Base-by-base conservation (phyloP, 495 filamentous ascomycete species). In the Amphirosellinia nigrospora region DNA sequence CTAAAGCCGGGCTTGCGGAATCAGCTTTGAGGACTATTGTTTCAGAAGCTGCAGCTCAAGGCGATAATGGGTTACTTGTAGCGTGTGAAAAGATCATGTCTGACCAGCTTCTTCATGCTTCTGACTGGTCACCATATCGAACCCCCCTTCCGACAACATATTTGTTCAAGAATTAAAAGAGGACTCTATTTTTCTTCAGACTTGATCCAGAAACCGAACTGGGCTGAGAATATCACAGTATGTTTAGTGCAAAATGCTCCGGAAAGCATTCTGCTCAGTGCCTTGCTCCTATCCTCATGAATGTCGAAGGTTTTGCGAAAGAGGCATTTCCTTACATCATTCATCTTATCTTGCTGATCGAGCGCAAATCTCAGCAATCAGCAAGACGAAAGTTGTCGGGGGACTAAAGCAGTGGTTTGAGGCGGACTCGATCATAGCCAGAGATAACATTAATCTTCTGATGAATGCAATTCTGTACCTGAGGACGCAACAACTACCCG, bases 381-480 rank as follows among this genome's bases (percentile, higher is more conserved):
- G 75, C 83, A 19, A 88, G 85, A 64, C 78, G 80, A 16, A 75
- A 74, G 30, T 72, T 90, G 9, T 90, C 87, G 0, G 77, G 26
- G 84, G 85, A 0, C 77, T 85, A 46, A 81, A 78, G 67, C 74
- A 72, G 16, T 90, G 86, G 88, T 82, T 91, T 61, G 71, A 73
- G 11, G 74, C 76, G 11, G 78, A 78, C 5, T 80, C 83, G n/a
- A 55, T 70, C 5, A 59, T 73, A 58, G 80, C 80, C 16, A 85
- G 79, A 60, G 81, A 84, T 38, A 86, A 87, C 38, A 69, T 82
- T 61, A 81, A 82, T 72, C 79, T 94, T 66, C 84, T 98, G 1
- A 85, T 98, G 43, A 91, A 90, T 64, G 89, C 90, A 15, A 86
- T 98, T 62, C 82, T 98, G n/a, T 98, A 97, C 74, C 85, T 99